These are phyloP conservation scores for Eucalyptus rudis DNA, from an alignment of 345 rosid species.

Conservation along the genomic window DNA sequence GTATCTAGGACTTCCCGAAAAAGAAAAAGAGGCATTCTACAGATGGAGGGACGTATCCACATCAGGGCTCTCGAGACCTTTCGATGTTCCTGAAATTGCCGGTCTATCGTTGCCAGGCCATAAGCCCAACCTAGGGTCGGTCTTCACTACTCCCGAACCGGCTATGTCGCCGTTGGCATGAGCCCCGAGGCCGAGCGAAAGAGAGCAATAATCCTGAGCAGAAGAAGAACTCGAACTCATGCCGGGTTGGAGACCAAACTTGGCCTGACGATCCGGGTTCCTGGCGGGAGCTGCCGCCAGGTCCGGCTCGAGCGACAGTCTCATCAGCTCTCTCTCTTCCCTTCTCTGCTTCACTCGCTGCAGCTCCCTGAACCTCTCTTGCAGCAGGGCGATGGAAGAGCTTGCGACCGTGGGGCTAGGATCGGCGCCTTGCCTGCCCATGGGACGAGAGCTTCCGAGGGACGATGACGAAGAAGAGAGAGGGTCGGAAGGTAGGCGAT, in stretches of 20 bases:
- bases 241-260: not conserved
- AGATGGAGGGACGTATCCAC: conserved; percentile 78
- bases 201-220: conserved; percentile 11
- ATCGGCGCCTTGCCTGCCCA: conserved; percentile 33
- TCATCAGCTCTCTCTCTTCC: conserved; percentile 39
- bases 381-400: conserved; percentile 65
- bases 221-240: not conserved
- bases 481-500: not conserved
- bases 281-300: not conserved
- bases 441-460: not conserved
- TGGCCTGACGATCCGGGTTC: not conserved
- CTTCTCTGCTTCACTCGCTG: conserved; percentile 48
- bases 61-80: conserved; percentile 27
- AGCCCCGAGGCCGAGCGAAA: conserved; percentile 23
- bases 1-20: not conserved
- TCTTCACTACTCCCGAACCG: not conserved
- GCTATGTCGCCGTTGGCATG: not conserved
- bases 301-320: conserved; percentile 11
- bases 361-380: conserved; percentile 54
- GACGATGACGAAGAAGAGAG: not conserved
- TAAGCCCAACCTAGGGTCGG: not conserved
- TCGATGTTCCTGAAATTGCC: conserved; percentile 7
- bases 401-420: conserved; percentile 16
- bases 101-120: conserved; percentile 8
- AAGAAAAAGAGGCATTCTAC: conserved; percentile 1